Conservation (phyloP, 768 basidiomycete species). For the Mrakia gelida region DNA sequence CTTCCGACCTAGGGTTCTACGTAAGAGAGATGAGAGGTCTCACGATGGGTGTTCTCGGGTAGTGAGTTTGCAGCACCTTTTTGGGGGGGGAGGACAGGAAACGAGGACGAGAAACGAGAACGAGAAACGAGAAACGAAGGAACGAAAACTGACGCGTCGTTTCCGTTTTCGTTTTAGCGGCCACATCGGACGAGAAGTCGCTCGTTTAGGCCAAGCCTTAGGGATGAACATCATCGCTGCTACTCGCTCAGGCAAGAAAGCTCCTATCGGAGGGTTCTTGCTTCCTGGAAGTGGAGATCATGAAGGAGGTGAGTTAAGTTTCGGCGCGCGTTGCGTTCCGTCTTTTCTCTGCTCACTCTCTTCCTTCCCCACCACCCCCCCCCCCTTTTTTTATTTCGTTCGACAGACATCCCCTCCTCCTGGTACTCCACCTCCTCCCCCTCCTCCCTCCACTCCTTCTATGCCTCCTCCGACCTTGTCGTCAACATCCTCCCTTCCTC, state of each 20-base stretch:
- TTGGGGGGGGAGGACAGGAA: no score
- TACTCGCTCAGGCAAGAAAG: slow-evolving; percentile 31
- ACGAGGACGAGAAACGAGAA: no score
- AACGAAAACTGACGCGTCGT: not conserved
- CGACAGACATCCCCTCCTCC: slow-evolving; percentile 31
- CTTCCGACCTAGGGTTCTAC: slow-evolving; percentile 8
- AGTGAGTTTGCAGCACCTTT: no score
- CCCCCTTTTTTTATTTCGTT: not conserved
- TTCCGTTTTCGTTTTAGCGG: slow-evolving; percentile 2
- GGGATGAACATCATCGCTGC: slow-evolving; percentile 34
- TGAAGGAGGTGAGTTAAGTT: slow-evolving; percentile 29
- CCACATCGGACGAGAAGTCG: slow-evolving; percentile 36
- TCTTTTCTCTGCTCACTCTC: no score
- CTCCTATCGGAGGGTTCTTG: slow-evolving; percentile 31
- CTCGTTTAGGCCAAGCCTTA: slow-evolving; percentile 31
- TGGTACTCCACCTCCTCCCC: slow-evolving; percentile 32
- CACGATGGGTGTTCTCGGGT: slow-evolving; percentile 33
- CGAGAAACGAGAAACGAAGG: no score
- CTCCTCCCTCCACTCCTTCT: slow-evolving; percentile 30
- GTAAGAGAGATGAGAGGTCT: slow-evolving; percentile 31
- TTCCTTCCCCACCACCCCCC: no score
- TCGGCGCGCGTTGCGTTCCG: no score
- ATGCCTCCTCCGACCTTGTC: slow-evolving; percentile 31
- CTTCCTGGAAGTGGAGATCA: slow-evolving; percentile 33
- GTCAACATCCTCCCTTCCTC: slow-evolving; percentile 34